Conservation (phyloP, 345 rosid genomes). For the Populus euphratica region DNA sequence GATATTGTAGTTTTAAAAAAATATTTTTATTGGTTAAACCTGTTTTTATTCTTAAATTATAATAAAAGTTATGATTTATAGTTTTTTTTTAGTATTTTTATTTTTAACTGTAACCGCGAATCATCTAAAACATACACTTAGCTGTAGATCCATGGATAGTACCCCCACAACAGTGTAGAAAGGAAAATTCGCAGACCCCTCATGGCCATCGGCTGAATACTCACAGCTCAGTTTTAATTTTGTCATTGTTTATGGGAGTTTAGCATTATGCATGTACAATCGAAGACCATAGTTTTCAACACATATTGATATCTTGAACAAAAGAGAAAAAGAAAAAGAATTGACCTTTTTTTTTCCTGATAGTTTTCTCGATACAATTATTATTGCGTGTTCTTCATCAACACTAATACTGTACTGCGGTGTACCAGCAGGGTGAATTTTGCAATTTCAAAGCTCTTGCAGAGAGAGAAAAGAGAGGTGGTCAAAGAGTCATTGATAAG, state of each 20-base stretch:
- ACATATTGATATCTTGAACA: too few species aligned
- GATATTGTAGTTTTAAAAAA: too few species aligned
- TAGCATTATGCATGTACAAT: neutral
- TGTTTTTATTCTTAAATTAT: too few species aligned
- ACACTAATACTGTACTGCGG: neutral
- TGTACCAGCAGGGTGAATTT: neutral
- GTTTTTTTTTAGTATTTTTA: too few species aligned
- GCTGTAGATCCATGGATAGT: too few species aligned
- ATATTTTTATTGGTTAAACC: too few species aligned
- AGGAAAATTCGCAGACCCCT: slow-evolving; percentile 13
- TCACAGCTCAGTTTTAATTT: neutral
- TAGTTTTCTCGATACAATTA: neutral
- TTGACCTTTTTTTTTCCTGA: too few species aligned
- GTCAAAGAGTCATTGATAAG: slow-evolving; percentile 48
- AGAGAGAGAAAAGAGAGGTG: slow-evolving; percentile 18
- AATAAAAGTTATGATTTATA: too few species aligned
- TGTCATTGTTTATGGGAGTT: neutral
- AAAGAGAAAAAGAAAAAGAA: too few species aligned
- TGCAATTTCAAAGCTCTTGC: slow-evolving; percentile 1
- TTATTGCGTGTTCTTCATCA: neutral
- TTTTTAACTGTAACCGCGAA: too few species aligned
- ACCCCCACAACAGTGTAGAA: slow-evolving; percentile 5
- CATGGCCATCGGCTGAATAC: neutral
- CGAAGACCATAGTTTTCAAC: neutral
- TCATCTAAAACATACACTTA: too few species aligned